Conservation (phyloP, 106 monocot genomes). For the Acanthochlamys bracteata region DNA sequence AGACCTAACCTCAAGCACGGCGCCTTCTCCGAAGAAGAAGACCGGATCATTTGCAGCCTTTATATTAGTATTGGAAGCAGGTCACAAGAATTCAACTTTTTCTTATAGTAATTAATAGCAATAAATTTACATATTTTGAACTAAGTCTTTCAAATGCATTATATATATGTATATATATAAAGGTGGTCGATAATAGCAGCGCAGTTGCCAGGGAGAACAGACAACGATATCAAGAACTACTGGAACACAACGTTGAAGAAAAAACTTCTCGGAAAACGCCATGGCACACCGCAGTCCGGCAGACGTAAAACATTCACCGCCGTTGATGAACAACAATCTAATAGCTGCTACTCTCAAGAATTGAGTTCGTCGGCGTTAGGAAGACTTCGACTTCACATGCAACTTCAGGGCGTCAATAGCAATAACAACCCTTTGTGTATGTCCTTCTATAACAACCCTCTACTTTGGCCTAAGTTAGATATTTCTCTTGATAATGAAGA, state of each 20-base stretch:
- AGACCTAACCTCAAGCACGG: constrained; percentile 59
- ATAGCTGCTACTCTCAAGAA: constrained; percentile 1
- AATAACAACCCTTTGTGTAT: constrained; percentile 5
- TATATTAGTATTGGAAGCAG: constrained; percentile 61
- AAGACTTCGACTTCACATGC: constrained; percentile 55
- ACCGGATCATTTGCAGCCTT: constrained; percentile 44
- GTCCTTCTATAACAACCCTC: constrained; percentile 36
- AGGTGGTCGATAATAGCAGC: constrained; percentile 65
- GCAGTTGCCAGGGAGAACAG: constrained; percentile 56
- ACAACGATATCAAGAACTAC: constrained; percentile 57
- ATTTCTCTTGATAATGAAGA: constrained; percentile 5
- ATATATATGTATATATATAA: neutral
- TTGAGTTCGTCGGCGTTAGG: constrained; percentile 41
- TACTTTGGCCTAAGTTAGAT: constrained; percentile 21
- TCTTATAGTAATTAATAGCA: neutral
- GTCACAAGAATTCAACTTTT: constrained; percentile 9
- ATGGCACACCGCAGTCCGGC: constrained; percentile 7
- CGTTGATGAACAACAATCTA: neutral
- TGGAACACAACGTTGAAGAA: constrained; percentile 43
- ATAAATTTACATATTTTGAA: neutral
- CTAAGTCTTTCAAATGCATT: neutral
- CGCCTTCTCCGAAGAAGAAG: constrained; percentile 49
- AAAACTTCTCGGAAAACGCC: constrained; percentile 26
- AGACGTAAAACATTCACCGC: neutral
- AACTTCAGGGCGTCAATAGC: constrained; percentile 22